Base-by-base conservation (phyloP, 371 early-diverging fungal genomes). In the Lichtheimia corymbifera region DNA sequence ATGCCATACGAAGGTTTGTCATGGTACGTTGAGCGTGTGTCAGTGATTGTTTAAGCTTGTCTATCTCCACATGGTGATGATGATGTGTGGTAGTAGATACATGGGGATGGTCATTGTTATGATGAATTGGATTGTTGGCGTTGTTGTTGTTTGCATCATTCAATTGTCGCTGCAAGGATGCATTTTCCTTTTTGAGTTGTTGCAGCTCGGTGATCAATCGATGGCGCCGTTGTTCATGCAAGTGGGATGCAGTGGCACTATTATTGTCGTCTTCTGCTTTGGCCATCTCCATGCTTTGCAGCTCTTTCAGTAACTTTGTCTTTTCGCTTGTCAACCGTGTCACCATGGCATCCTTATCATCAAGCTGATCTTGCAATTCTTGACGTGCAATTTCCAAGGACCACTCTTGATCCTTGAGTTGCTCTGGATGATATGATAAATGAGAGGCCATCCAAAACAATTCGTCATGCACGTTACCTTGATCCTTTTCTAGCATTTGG, bases 241-340 rank as follows among this genome's bases (percentile, higher is more conserved):
- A 25, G 13, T 42, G 44, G n/a, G 45, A 40, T 22, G 45, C 43
- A 45, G 40, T 56, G 30, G 41, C 25, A 43, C 27, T 28, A 17
- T 56, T 44, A 24, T 41, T 15, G 27, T 56, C 57, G n/a, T 11
- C 89, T 59, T 88, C 86, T 55, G 88, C 89, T 42, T 83, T 85
- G 14, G 83, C 79, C 50, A 70, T 63, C 42, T 87, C 87, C 45
- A 77, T 68, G 22, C 74, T 17, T 81, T 74, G 22, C 86, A 85
- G 18, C 83, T 70, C 85, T 55, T 87, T 76, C 27, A 76, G 74
- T 5, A 87, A 69, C 0, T 65, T 55, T 17, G 73, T 63, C 1
- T 88, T 70, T 18, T 83, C 79, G 13, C 77, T 83, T 50, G 79
- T 73, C 20, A 86, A 66, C 61, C 77, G 84, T 60, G 77, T 79